Base-by-base conservation (phyloP, 2,329 filamentous ascomycete genomes). In the Cadophora malorum region DNA sequence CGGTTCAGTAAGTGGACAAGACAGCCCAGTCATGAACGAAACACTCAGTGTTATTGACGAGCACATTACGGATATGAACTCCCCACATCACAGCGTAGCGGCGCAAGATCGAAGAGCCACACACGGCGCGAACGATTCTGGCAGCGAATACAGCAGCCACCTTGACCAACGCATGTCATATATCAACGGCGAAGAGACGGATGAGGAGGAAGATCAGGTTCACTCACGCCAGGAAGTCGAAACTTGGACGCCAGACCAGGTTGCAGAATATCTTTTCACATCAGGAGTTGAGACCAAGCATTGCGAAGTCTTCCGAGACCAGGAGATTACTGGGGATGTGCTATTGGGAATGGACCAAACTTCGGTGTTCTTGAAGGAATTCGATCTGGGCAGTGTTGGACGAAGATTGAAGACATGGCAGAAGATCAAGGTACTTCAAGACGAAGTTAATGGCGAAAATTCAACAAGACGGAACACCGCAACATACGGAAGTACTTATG, bases 11-110 rank as follows among this genome's bases (percentile, higher is more conserved):
- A 50, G 52, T n/a, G 78, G 83, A 21, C 82, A 88, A 73, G 87
- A 89, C 64, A 91, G 89, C 76, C 91, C 92, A 12, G 94, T 97
- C 61, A 91, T 98, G 83, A 94, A 94, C 78, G 94, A 98, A 79
- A 97, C 95, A 0, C 82, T 98, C 63, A 97, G 94, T 76, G 95
- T 98, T 67, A 98, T 98, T 75, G 91, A 98, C 78, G 95, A 98
- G 80, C 95, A 97, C 78, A 97, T 98, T 74, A 97, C 93, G 52
- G 92, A 97, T 78, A 87, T 98, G 71, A 83, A 86, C 69, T 86
- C 85, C 21, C 81, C 85, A 7, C 81, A 83, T 5, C 71, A 75
- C 53, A 74, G 72, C 63, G 67, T 70, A n/a, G 69, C 65, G 25
- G 85, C 87, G 31, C 79, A 78, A 41, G 78, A 90, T 71, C 82